Evolutionary conservation across 495 filamentous ascomycete genomes (phyloP).

Genomic region (Neohortaea acidophila): DNA sequence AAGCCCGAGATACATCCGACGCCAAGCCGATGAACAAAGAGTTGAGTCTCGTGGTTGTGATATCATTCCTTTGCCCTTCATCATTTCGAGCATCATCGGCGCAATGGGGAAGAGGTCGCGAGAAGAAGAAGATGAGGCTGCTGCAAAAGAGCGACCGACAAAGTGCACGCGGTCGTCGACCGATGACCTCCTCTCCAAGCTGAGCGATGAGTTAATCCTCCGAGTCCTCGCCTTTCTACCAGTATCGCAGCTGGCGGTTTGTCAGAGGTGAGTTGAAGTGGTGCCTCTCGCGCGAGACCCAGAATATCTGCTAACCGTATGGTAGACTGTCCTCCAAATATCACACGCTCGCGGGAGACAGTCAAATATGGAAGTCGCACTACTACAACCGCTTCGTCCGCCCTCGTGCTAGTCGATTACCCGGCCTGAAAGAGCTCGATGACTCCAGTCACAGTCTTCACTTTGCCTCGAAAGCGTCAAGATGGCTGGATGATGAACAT

Average conservation of each 20-base stretch:
- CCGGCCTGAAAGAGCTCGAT: conserved; percentile 40
- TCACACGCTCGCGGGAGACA: conserved; percentile 58
- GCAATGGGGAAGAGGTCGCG: conserved; percentile 18
- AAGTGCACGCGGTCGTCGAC: conserved; percentile 18
- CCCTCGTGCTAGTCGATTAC: conserved; percentile 63
- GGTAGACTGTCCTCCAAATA: conserved; percentile 63
- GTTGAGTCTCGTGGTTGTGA: too few relatives aligned
- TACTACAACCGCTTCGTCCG: conserved; percentile 85
- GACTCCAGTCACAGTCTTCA: conserved; percentile 31
- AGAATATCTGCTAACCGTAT: too few relatives aligned
- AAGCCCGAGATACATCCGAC: too few relatives aligned
- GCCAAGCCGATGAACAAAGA: too few relatives aligned
- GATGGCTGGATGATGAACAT: conserved; percentile 67
- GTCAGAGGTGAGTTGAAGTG: conserved; percentile 48
- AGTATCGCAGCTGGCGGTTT: conserved; percentile 49
- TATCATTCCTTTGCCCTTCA: too few relatives aligned
- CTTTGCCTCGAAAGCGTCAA: conserved; percentile 57
- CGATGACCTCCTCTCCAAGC: conserved; percentile 38
- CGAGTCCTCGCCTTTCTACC: conserved; percentile 68
- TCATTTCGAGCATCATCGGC: conserved; percentile 1
- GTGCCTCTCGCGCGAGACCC: too few relatives aligned
- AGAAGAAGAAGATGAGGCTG: conserved; percentile 8
- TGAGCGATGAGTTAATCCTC: conserved; percentile 81
- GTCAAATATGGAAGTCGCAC: conserved; percentile 77
- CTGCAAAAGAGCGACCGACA: conserved; percentile 1